Conservation (phyloP, 108 stramenopile species). For the Aurantiochytrium sp. region DNA sequence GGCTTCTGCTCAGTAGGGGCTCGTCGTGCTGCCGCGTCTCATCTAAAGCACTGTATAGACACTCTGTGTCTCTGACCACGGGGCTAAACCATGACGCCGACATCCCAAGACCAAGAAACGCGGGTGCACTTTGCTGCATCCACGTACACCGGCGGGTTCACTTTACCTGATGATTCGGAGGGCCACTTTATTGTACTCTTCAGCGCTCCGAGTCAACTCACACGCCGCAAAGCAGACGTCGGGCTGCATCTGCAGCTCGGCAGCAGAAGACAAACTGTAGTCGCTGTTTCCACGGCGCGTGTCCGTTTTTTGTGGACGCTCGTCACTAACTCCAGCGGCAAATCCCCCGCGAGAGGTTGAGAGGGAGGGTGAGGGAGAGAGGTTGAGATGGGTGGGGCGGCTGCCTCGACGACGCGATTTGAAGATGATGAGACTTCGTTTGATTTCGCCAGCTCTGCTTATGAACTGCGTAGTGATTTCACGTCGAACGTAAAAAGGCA, state of each 20-base stretch:
- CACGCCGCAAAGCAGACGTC: not conserved
- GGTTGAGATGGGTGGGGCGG: too few relatives aligned
- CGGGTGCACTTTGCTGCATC: too few relatives aligned
- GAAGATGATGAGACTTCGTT: not conserved
- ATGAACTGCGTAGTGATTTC: not conserved
- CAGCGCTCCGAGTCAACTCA: not conserved
- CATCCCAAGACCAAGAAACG: too few relatives aligned
- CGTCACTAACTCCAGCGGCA: not conserved
- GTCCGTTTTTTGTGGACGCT: not conserved
- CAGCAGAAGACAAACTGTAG: conserved; percentile 11
- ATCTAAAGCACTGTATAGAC: not conserved
- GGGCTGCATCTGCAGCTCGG: not conserved
- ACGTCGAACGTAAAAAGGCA: not conserved
- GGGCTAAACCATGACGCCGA: conserved; percentile 2
- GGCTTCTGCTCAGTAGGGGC: not conserved
- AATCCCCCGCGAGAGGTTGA: not conserved
- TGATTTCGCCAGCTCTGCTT: conserved; percentile 22
- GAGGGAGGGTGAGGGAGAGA: not conserved
- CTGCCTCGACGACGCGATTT: too few relatives aligned
- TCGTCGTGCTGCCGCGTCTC: not conserved
- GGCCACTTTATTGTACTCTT: not conserved
- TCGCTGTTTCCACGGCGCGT: not conserved
- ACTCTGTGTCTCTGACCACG: not conserved
- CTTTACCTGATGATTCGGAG: not conserved
- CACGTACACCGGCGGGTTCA: too few relatives aligned